Percentiles rank a stretch among this genome's conserved stretches.
These are phyloP conservation scores for Nidularia pulvinata DNA, from an alignment of 768 basidiomycete species.

Conservation along the genomic window DNA sequence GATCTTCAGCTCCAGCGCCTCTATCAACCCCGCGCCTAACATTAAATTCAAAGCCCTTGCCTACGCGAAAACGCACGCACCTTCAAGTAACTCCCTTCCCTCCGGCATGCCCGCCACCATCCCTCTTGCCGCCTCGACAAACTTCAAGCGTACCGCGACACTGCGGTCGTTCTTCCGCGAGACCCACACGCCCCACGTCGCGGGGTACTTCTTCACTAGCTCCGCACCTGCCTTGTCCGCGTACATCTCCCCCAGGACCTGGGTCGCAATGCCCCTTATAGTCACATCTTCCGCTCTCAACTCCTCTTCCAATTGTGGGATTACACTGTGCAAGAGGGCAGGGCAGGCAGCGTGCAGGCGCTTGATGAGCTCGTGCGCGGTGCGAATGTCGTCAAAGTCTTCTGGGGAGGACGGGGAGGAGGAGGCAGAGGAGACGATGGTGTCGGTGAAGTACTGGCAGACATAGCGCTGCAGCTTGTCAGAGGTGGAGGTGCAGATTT, in stretches of 20 bases:
- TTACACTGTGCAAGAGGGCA: slow-evolving; percentile 81
- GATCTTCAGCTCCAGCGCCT: slow-evolving; percentile 62
- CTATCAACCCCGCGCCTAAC: slow-evolving; percentile 25
- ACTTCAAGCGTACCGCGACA: slow-evolving; percentile 68
- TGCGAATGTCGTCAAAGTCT: slow-evolving; percentile 66
- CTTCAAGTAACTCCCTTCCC: slow-evolving; percentile 67
- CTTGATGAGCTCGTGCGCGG: slow-evolving; percentile 85
- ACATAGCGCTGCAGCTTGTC: slow-evolving; percentile 90
- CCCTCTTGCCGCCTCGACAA: slow-evolving; percentile 69
- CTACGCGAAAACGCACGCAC: slow-evolving; percentile 33
- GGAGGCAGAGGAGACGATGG: slow-evolving; percentile 61
- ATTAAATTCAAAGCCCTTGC: slow-evolving; percentile 1
- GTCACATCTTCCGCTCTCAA: slow-evolving; percentile 73
- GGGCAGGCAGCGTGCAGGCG: slow-evolving; percentile 82
- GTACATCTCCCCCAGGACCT: slow-evolving; percentile 90
- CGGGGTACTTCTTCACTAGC: slow-evolving; percentile 76
- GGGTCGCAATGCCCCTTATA: slow-evolving; percentile 79
- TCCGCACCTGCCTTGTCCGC: slow-evolving; percentile 74
- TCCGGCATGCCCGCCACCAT: slow-evolving; percentile 70
- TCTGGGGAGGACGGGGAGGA: slow-evolving; percentile 20
- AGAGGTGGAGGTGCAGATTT: slow-evolving; percentile 80
- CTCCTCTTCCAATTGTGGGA: slow-evolving; percentile 93
- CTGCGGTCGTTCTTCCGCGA: slow-evolving; percentile 77
- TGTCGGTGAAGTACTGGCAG: slow-evolving; percentile 91
- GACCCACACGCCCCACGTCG: slow-evolving; percentile 87